Evolutionary conservation across 306 rosid species (phyloP).

Genomic region (Lupinus albus): DNA sequence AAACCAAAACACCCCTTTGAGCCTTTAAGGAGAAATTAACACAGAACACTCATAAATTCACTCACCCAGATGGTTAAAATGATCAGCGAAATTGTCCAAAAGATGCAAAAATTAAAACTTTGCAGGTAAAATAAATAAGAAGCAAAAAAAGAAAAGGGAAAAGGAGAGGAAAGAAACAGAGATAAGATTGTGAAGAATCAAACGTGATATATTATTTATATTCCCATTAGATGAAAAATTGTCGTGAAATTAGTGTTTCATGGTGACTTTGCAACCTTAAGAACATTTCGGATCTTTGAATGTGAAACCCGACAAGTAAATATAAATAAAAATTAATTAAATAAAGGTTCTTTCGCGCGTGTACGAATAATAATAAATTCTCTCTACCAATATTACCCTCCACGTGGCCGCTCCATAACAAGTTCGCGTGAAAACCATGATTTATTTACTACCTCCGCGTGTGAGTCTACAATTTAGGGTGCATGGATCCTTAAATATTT

Average conservation of each 20-base stretch:
- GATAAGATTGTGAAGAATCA: conserved; percentile 47
- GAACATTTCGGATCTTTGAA: conserved; percentile 65
- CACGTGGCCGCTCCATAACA: conserved; percentile 43
- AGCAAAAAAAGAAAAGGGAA: background rate
- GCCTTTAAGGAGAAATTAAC: conserved; percentile 42
- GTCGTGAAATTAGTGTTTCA: conserved; percentile 33
- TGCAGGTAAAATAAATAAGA: background rate
- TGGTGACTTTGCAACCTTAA: conserved; percentile 36
- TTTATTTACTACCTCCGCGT: no score
- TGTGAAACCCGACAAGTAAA: conserved; percentile 57
- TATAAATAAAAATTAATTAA: conserved; percentile 34
- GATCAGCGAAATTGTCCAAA: conserved; percentile 29
- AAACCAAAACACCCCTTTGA: conserved; percentile 51
- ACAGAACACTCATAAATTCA: conserved; percentile 43
- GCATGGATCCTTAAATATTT: background rate
- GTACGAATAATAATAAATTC: conserved; percentile 64
- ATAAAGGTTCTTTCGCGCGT: conserved; percentile 65
- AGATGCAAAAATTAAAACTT: conserved; percentile 21
- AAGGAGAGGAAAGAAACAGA: conserved; percentile 31
- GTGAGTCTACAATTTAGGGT: background rate
- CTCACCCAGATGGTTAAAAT: conserved; percentile 41
- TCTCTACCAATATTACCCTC: conserved; percentile 50
- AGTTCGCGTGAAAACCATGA: conserved; percentile 32
- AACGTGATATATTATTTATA: conserved; percentile 42
- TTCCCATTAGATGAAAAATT: conserved; percentile 43